These are phyloP conservation scores for Saraca asoca DNA, from an alignment of 331 rosid genomes.

Conservation along the genomic window DNA sequence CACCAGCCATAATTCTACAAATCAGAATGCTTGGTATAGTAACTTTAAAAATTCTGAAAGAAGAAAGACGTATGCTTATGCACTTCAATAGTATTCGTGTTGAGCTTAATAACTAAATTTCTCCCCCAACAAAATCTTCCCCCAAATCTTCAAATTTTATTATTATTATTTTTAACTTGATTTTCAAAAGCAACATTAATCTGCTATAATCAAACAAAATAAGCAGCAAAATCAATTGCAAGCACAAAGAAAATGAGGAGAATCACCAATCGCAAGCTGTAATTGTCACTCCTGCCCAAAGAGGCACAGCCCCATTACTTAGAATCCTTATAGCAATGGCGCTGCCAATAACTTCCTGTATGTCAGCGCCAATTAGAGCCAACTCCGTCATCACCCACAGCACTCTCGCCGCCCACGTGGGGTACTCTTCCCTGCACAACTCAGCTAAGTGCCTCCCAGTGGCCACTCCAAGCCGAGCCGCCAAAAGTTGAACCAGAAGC, in stretches of 20 bases:
- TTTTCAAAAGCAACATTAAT: background rate
- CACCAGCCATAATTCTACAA: constrained; percentile 3
- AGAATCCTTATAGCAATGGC: constrained; percentile 90
- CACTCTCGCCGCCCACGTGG: constrained; percentile 73
- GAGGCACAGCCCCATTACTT: constrained; percentile 74
- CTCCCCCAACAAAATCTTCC: background rate
- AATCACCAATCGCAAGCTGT: constrained; percentile 87
- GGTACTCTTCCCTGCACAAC: constrained; percentile 89
- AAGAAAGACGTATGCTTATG: background rate
- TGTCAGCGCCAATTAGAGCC: no score
- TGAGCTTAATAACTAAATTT: background rate
- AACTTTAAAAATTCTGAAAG: background rate
- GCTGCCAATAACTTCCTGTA: constrained; percentile 97
- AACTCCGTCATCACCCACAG: constrained; percentile 94
- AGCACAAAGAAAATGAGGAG: background rate
- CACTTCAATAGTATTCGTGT: background rate
- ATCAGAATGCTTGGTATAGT: background rate
- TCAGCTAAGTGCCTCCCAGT: constrained; percentile 92
- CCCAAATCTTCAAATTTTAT: no score
- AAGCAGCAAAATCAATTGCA: background rate
- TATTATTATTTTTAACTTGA: background rate
- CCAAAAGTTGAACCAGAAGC: constrained; percentile 73
- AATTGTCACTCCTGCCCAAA: constrained; percentile 88
- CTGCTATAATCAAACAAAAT: background rate
- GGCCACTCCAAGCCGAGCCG: constrained; percentile 94